Evolutionary conservation across 345 rosid species (phyloP).

Genomic region (Citrus glauca): DNA sequence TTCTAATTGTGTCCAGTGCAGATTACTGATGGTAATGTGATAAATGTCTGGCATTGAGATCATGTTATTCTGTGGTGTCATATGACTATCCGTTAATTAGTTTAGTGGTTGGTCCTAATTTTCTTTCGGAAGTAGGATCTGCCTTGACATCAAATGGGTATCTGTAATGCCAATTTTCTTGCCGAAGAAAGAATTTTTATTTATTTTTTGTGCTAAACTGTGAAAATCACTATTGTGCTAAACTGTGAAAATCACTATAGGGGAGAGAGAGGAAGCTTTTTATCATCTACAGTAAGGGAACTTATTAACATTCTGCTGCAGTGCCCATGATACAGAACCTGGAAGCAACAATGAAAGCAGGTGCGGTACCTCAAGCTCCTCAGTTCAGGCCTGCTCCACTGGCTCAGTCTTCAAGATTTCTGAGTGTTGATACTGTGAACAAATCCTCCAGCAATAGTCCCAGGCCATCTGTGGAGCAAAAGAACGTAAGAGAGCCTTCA

Average conservation of each 20-base stretch:
- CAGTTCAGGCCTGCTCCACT: conserved; percentile 57
- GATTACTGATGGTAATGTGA: background rate
- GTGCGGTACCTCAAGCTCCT: conserved; percentile 88
- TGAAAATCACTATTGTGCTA: background rate
- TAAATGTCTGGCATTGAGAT: background rate
- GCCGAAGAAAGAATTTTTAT: background rate
- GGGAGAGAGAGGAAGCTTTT: background rate
- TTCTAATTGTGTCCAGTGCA: background rate
- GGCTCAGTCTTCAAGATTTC: conserved; percentile 24
- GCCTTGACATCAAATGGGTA: background rate
- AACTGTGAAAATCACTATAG: background rate
- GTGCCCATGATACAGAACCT: conserved; percentile 97
- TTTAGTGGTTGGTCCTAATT: background rate
- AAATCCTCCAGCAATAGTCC: conserved; percentile 23
- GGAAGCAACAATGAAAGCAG: conserved; percentile 69
- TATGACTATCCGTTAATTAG: background rate
- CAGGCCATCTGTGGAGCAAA: background rate
- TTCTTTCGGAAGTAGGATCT: background rate
- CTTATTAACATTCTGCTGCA: conserved; percentile 13
- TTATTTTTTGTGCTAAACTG: background rate
- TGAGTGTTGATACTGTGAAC: conserved; percentile 7
- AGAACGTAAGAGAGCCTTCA: background rate
- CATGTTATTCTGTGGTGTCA: background rate
- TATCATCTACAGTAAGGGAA: background rate
- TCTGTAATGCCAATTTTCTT: background rate